phyloP scores from a whole-genome alignment of 78 protist species.

The Salpingoeca rosetta region DNA sequence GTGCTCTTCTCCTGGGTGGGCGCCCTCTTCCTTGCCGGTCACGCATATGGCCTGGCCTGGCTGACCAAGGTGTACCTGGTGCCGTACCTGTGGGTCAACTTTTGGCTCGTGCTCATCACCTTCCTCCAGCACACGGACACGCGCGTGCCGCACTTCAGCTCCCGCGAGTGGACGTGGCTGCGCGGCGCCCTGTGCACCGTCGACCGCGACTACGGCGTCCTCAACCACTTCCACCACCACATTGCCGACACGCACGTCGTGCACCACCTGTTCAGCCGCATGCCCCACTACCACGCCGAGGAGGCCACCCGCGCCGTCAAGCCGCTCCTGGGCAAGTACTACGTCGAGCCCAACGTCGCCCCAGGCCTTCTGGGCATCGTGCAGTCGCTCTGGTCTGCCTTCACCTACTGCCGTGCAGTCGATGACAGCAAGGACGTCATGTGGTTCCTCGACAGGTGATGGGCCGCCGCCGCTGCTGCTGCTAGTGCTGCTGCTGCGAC shows the following conservation, averaged over 20 bases:
- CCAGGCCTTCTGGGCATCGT: not conserved
- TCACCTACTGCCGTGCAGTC: not conserved
- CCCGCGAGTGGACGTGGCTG: conserved; percentile 55
- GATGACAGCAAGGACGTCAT: not conserved
- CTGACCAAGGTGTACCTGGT: not conserved
- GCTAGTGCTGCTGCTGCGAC: not conserved
- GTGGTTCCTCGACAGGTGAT: not conserved
- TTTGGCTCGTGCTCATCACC: conserved; percentile 75
- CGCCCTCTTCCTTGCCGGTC: conserved; percentile 2
- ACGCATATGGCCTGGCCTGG: not conserved
- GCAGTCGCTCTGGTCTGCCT: not conserved
- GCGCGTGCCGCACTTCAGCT: conserved; percentile 56
- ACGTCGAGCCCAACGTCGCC: not conserved
- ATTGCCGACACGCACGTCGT: not conserved
- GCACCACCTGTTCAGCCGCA: not conserved
- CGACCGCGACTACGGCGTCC: conserved; percentile 43
- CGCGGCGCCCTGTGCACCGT: conserved; percentile 64
- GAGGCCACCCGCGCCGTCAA: not conserved
- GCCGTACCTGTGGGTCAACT: conserved; percentile 26
- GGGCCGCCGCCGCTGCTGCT: not conserved
- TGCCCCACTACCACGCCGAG: conserved; percentile 15
- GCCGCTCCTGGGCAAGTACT: not conserved
- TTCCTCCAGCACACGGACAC: conserved; percentile 79
- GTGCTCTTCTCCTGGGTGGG: conserved; percentile 17
- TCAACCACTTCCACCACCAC: not conserved